Percentiles rank a stretch among this genome's conserved stretches.
These are phyloP conservation scores for Arthrobotrys musiformis DNA, from an alignment of 2,329 filamentous ascomycete species.

Conservation along the genomic window DNA sequence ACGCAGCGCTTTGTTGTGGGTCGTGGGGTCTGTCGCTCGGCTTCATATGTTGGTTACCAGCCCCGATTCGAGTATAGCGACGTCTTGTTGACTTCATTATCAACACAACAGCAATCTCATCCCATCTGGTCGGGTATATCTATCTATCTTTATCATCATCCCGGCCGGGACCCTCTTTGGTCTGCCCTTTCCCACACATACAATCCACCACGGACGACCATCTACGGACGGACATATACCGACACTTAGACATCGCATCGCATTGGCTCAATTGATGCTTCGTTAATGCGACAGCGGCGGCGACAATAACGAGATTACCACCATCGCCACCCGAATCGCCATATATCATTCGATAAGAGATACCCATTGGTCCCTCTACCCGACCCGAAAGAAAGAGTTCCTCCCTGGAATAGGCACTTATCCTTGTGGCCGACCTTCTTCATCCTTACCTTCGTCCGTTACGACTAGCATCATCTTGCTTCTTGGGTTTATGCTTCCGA, in stretches of 20 bases:
- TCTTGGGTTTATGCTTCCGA: slow-evolving; percentile 20
- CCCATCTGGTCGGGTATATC: slow-evolving; percentile 20
- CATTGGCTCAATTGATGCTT: not conserved
- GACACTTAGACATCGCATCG: not conserved
- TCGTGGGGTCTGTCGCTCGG: not conserved
- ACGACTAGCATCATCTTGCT: not conserved
- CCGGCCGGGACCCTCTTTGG: not conserved
- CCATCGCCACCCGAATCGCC: not conserved
- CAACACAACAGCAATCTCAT: slow-evolving; percentile 2
- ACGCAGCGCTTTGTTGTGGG: slow-evolving; percentile 51
- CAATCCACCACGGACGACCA: not conserved
- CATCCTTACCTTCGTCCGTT: not conserved
- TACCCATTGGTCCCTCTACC: not conserved
- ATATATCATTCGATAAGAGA: slow-evolving; percentile 5
- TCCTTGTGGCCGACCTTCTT: not conserved
- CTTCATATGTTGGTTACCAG: slow-evolving; percentile 29
- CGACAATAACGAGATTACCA: not conserved
- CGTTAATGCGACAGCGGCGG: slow-evolving; percentile 17
- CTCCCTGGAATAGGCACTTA: not conserved
- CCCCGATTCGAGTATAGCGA: slow-evolving; percentile 12
- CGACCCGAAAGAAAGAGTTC: not conserved
- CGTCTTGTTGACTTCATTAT: slow-evolving; percentile 7
- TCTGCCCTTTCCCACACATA: not conserved
- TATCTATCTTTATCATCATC: slow-evolving; percentile 19
- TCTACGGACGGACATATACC: not conserved